Conservation (phyloP, 2,329 filamentous ascomycete genomes). For the Pseudovirgaria hyperparasitica region DNA sequence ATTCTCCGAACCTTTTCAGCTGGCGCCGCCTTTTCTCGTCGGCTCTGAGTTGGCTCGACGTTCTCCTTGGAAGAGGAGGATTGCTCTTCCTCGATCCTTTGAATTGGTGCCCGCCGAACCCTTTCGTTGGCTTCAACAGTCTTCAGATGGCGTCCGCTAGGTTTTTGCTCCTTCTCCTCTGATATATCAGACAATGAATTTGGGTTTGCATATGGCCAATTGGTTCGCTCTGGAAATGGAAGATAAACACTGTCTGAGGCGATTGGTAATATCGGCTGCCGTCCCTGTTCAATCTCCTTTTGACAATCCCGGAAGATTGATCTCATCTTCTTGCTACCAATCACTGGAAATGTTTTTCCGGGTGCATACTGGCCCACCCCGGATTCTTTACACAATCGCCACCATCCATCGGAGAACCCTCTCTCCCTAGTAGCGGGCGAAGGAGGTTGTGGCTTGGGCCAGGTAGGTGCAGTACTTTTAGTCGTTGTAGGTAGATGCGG, state of each 20-base stretch:
- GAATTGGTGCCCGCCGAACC: conserved; percentile 12
- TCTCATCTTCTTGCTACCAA: conserved; percentile 33
- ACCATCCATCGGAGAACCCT: conserved; percentile 40
- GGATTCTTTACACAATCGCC: conserved; percentile 34
- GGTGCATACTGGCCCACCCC: conserved; percentile 36
- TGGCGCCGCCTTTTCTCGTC: conserved; percentile 13
- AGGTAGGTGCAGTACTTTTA: conserved; percentile 32
- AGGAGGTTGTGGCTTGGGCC: conserved; percentile 31
- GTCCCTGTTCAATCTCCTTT: conserved; percentile 33
- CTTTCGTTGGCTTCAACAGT: conserved; percentile 30
- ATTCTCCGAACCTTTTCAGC: too few relatives aligned
- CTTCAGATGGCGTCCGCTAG: conserved; percentile 26
- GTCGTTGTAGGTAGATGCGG: conserved; percentile 32
- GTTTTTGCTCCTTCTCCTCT: conserved; percentile 27
- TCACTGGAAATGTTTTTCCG: conserved; percentile 33
- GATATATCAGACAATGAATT: conserved; percentile 25
- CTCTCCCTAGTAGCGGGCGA: conserved; percentile 29
- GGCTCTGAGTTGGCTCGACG: conserved; percentile 16
- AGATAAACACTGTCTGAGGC: conserved; percentile 35
- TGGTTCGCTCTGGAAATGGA: conserved; percentile 28
- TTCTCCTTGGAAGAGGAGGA: conserved; percentile 24
- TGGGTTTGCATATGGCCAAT: conserved; percentile 20
- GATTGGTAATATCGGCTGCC: conserved; percentile 36
- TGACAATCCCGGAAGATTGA: conserved; percentile 38
- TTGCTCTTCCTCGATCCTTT: conserved; percentile 12